Base-by-base conservation (phyloP, 768 basidiomycete genomes). In the Kwoniella dendrophila region DNA sequence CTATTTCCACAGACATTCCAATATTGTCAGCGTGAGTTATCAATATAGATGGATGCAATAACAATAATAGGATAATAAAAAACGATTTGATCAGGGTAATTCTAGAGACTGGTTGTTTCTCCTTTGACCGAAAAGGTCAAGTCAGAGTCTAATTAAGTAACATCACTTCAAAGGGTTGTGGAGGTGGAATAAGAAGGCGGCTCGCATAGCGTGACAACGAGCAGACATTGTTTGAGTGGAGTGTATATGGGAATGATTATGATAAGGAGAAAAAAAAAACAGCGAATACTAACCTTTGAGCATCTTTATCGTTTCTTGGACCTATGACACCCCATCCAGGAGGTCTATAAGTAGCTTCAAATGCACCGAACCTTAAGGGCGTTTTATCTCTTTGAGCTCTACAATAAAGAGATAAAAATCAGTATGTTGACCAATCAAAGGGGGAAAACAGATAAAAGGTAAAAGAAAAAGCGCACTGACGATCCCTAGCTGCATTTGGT, bases 131-230 rank as follows among this genome's bases (percentile, higher is more conserved):
- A 63, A 60, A 41, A 49, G 48, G 62, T 52, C 52, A 30, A 53
- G 60, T 69, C 62, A 66, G 70, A 70, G 72, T 73, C 69, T 70
- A 69, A 74, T 71, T 74, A 70, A 70, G 64, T 47, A 66, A 55
- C 59, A 69, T 71, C 70, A 68, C 66, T 38, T 68, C 64, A 59
- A 33, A 26, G 52, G 50, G 56, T 45, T 24, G 20, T 24, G 34
- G 40, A 10, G 50, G 3, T n/a, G 32, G 36, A 8, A 33, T 20
- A 33, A 24, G 48, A 10, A 32, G 33, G 20, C 30, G 51, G 16
- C 14, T 33, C 36, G n/a, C 11, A 36, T 22, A 16, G 33, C 5
- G 26, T 30, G 49, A 12, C 20, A n/a, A 26, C n/a, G n/a, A n/a
- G n/a, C n/a, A n/a, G n/a, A n/a, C n/a, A n/a, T n/a, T n/a, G n/a